These are phyloP conservation scores for Tremella mesenterica DNA, from an alignment of 768 basidiomycete genomes.

Conservation along the genomic window DNA sequence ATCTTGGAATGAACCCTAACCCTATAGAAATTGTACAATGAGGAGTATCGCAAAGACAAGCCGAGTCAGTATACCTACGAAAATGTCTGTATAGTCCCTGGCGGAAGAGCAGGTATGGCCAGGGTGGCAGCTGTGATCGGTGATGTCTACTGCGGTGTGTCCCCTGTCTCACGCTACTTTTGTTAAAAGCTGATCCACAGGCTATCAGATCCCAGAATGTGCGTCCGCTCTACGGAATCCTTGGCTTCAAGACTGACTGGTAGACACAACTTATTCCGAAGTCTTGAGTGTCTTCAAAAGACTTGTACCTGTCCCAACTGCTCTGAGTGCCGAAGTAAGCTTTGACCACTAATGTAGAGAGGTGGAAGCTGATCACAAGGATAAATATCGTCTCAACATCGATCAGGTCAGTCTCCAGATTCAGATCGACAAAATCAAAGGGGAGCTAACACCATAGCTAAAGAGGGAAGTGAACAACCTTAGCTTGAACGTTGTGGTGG, in stretches of 20 bases:
- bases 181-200: no score
- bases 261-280: constrained; percentile 30
- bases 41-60: constrained; percentile 73
- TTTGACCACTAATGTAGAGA: constrained; percentile 12
- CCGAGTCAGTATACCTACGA: constrained; percentile 77
- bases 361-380: constrained; percentile 24
- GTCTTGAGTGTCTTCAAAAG: constrained; percentile 61
- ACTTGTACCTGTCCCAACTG: constrained; percentile 81
- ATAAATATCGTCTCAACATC: constrained; percentile 68
- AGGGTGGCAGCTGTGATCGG: constrained; percentile 79
- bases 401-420: constrained; percentile 78
- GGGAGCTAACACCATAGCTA: no score
- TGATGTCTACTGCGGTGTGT: neutral
- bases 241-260: constrained; percentile 8
- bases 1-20: neutral
- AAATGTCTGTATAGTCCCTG: constrained; percentile 79
- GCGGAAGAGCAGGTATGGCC: constrained; percentile 80
- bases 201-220: constrained; percentile 33
- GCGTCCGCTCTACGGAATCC: constrained; percentile 5
- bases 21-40: constrained; percentile 67
- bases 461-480: no score
- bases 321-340: constrained; percentile 40
- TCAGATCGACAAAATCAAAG: no score
- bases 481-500: constrained; percentile 73
- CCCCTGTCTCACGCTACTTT: no score